A percentile compares a stretch with the other conserved stretches of the same genome.
Evolutionary conservation across 164 flowering plant genomes (phyloP).

Genomic region (Tetracentron sinense): DNA sequence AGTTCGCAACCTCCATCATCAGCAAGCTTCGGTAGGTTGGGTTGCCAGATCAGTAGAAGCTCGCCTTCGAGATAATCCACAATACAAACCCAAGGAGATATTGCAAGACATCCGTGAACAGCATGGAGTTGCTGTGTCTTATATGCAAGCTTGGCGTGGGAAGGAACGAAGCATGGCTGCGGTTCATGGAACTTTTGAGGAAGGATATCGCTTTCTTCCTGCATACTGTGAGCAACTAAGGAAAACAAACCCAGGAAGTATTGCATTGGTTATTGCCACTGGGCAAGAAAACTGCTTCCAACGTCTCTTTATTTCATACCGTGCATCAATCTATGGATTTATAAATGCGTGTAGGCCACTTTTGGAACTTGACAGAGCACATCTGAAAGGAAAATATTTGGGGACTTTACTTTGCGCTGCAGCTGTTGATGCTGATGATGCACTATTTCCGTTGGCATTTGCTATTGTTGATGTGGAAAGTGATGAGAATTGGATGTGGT

Average conservation of each 20-base stretch:
- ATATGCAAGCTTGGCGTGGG: neutral
- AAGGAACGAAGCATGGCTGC: neutral
- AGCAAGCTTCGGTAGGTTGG: neutral
- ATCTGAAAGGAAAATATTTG: neutral
- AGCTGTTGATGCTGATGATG: neutral
- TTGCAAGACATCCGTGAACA: neutral
- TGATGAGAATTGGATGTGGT: too few species aligned
- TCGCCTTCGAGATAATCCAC: neutral
- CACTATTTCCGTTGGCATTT: neutral
- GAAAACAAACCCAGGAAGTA: neutral
- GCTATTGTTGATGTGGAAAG: neutral
- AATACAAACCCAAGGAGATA: slow-evolving; percentile 1
- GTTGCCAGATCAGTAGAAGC: neutral
- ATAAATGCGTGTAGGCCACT: slow-evolving; percentile 3
- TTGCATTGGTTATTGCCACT: neutral
- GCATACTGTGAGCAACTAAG: neutral
- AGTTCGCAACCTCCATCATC: neutral
- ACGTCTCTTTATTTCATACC: neutral
- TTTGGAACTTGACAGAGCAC: slow-evolving; percentile 2
- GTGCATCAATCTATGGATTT: slow-evolving; percentile 2
- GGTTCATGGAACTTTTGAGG: neutral
- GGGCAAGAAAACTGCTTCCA: neutral
- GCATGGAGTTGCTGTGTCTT: neutral
- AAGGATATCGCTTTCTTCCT: neutral
- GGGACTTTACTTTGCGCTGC: neutral